Base-by-base conservation (phyloP, 192 early-diverging fungal genomes). In the Mortierella alpina region DNA sequence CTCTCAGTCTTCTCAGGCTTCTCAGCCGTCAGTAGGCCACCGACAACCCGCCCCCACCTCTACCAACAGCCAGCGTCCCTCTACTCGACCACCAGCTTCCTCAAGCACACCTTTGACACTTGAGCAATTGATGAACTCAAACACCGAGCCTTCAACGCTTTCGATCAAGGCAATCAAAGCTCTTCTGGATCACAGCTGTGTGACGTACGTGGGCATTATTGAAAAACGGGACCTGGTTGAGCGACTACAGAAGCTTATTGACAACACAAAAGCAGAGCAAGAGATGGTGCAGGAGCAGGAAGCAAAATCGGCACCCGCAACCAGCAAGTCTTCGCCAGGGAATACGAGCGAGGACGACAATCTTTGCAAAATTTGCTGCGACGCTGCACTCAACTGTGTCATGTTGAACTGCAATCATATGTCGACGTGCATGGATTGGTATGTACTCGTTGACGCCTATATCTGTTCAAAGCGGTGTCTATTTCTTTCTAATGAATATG, bases 381-480 rank as follows among this genome's bases (percentile, higher is more conserved):
- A 95, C 75, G 88, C 87, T 13, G 84, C 86, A 18, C 86, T 92
- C 60, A 96, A 96, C 85, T 92, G 92, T 80, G 93, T 95, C 7
- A 92, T 95, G 76, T 81, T 95, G 53, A 91, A 95, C 73, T 96
- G 95, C 69, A 93, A 94, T 45, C 95, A 96, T 78, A 90, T 95
- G 91, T 89, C 90, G 41, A 92, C 94, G 40, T 96, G 93, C 58
- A 89, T 93, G 77, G 92, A 92, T 52, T 95, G 92, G 68, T 90
- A 90, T 31, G 87, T 87, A 79, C 72, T 82, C 59, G 87, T 90
- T 47, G 69, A 55, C 62, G 54, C 70, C 61, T 4, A 6, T 62
- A 10, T 22, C 6, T 31, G 49, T 0, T 52, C 42, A 13, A 59
- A 23, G 1, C 15, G 11, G 11, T 40, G 22, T 5, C 23, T 69